Evolutionary conservation across 108 stramenopile species (phyloP).

Genomic region (Asterionellopsis glacialis): DNA sequence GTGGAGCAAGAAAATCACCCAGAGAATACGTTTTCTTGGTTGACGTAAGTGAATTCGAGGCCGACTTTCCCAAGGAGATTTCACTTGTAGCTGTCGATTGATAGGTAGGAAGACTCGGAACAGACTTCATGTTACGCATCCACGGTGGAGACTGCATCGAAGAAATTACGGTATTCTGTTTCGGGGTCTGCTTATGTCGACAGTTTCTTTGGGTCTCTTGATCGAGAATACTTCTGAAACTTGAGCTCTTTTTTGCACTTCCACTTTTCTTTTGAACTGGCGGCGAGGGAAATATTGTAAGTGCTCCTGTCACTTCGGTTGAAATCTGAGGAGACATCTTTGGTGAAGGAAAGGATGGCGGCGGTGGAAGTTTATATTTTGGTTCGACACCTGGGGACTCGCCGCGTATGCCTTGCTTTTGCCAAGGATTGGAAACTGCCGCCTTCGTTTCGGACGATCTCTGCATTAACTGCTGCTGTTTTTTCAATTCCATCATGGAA

Average conservation of each 20-base stretch:
- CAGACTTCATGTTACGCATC: not conserved
- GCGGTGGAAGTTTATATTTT: conserved; percentile 34
- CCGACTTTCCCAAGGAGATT: not conserved
- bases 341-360: conserved; percentile 17
- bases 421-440: not conserved
- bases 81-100: no score
- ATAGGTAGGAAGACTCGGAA: not conserved
- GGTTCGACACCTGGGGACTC: conserved; percentile 16
- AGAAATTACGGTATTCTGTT: not conserved
- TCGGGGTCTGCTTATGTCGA: no score
- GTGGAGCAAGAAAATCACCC: conserved; percentile 5
- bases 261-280: no score
- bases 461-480: conserved; percentile 30
- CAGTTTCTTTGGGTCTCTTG: not conserved
- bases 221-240: not conserved
- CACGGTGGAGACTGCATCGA: not conserved
- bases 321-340: not conserved
- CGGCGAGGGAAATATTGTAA: no score
- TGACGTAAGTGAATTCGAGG: not conserved
- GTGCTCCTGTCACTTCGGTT: no score
- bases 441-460: conserved; percentile 5
- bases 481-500: conserved; percentile 50
- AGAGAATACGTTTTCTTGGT: conserved; percentile 12
- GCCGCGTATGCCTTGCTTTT: conserved; percentile 12
- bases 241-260: no score